phyloP scores from a whole-genome alignment of 208 protist species.

The Phytomonas francai region DNA sequence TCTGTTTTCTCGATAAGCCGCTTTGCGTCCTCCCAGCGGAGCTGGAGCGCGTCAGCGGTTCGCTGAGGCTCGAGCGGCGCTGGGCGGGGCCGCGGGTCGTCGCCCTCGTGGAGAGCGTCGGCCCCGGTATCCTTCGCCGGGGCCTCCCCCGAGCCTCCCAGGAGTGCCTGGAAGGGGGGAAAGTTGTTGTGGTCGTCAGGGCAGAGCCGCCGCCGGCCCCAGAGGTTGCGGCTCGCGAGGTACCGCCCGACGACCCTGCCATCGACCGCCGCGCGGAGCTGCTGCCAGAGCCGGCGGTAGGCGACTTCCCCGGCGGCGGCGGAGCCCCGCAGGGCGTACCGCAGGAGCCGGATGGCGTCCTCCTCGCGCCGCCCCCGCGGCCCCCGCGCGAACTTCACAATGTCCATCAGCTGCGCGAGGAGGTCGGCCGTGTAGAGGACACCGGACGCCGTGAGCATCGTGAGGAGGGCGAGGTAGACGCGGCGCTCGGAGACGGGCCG shows the following conservation, averaged over 20 bases:
- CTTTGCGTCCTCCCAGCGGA: constrained; percentile 59
- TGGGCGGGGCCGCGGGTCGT: not conserved
- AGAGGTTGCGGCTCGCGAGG: constrained; percentile 59
- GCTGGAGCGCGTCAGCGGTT: constrained; percentile 46
- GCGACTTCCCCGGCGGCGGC: constrained; percentile 37
- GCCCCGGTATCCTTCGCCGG: constrained; percentile 1
- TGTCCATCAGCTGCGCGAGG: constrained; percentile 82
- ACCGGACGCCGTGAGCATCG: constrained; percentile 72
- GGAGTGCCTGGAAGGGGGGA: constrained; percentile 32
- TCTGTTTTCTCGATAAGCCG: constrained; percentile 38
- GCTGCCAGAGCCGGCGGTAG: constrained; percentile 47
- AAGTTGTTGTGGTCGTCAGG: constrained; percentile 48
- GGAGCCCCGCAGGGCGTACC: constrained; percentile 65
- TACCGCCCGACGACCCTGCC: constrained; percentile 74
- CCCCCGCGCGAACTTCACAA: constrained; percentile 73
- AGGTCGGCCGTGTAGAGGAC: constrained; percentile 76
- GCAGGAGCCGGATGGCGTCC: constrained; percentile 65
- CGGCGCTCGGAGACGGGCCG: constrained; percentile 52
- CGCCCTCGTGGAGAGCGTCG: constrained; percentile 8
- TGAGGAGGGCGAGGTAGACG: constrained; percentile 65
- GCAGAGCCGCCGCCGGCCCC: constrained; percentile 51
- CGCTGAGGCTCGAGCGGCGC: constrained; percentile 10
- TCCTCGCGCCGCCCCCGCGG: constrained; percentile 30
- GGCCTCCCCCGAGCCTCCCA: constrained; percentile 7
- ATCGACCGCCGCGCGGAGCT: constrained; percentile 45